These are phyloP conservation scores for Candida manassasensis DNA, from an alignment of 805 yeast species.

Conservation along the genomic window DNA sequence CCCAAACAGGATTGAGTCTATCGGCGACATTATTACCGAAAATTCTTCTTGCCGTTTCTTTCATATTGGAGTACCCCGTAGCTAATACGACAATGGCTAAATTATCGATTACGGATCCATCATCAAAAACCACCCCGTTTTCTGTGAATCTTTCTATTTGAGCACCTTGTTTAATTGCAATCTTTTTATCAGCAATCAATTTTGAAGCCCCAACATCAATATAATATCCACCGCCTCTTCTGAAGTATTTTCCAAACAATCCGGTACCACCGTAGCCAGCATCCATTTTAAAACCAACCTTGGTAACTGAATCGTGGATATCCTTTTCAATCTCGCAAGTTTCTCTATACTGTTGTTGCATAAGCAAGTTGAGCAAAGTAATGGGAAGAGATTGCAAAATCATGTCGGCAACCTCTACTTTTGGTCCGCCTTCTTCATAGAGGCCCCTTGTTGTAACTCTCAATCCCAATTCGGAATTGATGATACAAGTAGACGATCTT, in stretches of 20 bases:
- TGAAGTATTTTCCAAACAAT: conserved; percentile 32
- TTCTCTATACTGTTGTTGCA: conserved; percentile 34
- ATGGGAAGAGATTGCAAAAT: conserved; percentile 32
- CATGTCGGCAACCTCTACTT: conserved; percentile 36
- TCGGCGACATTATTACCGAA: conserved; percentile 35
- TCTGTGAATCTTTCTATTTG: conserved; percentile 31
- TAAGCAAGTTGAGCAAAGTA: conserved; percentile 26
- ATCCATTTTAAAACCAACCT: conserved; percentile 37
- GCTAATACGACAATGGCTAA: conserved; percentile 41
- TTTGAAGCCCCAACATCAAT: conserved; percentile 43
- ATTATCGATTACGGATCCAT: conserved; percentile 30
- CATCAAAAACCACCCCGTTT: conserved; percentile 34
- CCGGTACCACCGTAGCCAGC: conserved; percentile 43
- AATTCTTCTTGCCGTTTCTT: conserved; percentile 33
- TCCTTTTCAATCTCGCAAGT: conserved; percentile 28
- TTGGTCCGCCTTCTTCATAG: conserved; percentile 33
- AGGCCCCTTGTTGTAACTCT: conserved; percentile 25
- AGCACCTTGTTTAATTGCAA: conserved; percentile 32
- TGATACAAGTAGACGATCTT: conserved; percentile 42
- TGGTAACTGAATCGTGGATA: conserved; percentile 24
- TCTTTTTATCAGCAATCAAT: conserved; percentile 34
- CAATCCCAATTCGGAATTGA: conserved; percentile 31
- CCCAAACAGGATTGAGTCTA: conserved; percentile 37
- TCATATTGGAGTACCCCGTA: conserved; percentile 42
- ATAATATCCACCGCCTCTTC: conserved; percentile 45